phyloP scores from a whole-genome alignment of 129 eudicot genomes.

The Arctium minus region DNA sequence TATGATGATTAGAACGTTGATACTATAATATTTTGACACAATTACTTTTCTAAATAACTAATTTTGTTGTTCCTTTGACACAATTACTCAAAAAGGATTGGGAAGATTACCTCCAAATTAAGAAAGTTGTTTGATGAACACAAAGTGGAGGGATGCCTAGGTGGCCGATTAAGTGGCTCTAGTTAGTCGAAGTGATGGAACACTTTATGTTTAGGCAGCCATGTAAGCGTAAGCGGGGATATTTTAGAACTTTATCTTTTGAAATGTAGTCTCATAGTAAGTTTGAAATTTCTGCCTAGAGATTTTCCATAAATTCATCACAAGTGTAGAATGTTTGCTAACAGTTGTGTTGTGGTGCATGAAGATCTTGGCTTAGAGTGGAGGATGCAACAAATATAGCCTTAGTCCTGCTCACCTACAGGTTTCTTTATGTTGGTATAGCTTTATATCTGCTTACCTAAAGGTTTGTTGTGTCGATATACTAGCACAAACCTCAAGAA shows the following conservation, averaged over 20 bases:
- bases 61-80: neutral
- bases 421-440: neutral
- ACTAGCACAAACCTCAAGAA: neutral
- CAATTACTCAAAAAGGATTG: neutral
- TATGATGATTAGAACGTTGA: neutral
- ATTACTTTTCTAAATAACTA: neutral
- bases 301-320: neutral
- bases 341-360: neutral
- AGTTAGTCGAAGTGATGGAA: neutral
- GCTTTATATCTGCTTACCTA: neutral
- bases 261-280: neutral
- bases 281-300: neutral
- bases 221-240: neutral
- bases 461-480: neutral
- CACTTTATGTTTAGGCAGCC: neutral
- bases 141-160: neutral
- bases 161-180: neutral
- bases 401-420: neutral
- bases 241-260: neutral
- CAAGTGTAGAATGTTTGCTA: neutral
- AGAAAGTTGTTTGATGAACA: neutral
- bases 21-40: neutral
- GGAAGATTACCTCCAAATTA: neutral
- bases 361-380: neutral
- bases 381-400: neutral